Evolutionary conservation across 176 grass and related monocot species (phyloP), one percentile per base, ranked within the genome.

Genomic region (Phoenix roebelenii): DNA sequence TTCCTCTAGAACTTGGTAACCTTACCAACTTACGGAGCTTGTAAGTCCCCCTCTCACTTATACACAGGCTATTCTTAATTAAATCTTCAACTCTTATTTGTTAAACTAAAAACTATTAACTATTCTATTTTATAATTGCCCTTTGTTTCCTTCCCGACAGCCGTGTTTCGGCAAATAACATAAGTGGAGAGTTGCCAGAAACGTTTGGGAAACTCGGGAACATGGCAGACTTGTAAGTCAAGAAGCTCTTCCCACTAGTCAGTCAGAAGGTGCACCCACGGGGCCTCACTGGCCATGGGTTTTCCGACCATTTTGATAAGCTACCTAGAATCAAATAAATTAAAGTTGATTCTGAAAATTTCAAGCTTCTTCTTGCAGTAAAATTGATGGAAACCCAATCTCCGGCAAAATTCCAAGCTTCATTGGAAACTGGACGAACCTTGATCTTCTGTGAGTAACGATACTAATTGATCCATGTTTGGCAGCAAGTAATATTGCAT

Each of bases 371-470:
- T 4, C 52, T 54, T 66, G 24, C 51, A 66, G 64, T 23, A 30
- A 4, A 53, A 66, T 66, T 32, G 51, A 66, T 32, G 64, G 64
- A n/a, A 66, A 66, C 25, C 24, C 50, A 53, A 66, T 66, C 5
- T 54, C 64, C 1, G 64, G 64, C 7, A 54, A 65, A 23, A 65
- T 65, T 52, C 63, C 63, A 9, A 52, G 23, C 63, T 65, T 65
- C 22, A 65, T 65, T 30, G 64, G 51, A 3, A 66, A 54, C 16
- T 69, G 67, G 67, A 69, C 54, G 16, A 57, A 58, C 1, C 67
- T 69, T 4, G 1, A 58, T 3, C 54, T 15, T 2, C 35, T 69
- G 66, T 69, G 39, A 58, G 67, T 49, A 14, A 1, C 3, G 2
- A 12, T 44, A 12, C 10, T 3, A 3, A 9, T 44, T 12, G 9